Conservation (phyloP, 2,329 filamentous ascomycete species). For the Sclerotinia spermophila region DNA sequence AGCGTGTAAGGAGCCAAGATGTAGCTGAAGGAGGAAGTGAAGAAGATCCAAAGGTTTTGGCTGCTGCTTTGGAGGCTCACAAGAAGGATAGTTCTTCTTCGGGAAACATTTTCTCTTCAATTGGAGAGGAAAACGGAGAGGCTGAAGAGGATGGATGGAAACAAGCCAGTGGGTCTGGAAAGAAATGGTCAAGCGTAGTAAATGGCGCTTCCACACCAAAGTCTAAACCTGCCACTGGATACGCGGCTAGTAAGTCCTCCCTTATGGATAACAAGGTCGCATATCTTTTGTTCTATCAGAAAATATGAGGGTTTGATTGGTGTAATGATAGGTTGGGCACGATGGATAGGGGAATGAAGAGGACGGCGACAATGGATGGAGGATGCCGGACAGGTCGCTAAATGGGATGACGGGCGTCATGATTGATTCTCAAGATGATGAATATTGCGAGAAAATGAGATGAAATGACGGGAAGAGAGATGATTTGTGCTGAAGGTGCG, state of each 20-base stretch:
- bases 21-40: constrained; percentile 83
- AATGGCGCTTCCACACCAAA: constrained; percentile 63
- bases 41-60: constrained; percentile 68
- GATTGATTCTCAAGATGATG: background rate
- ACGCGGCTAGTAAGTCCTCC: constrained; percentile 42
- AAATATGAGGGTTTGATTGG: constrained; percentile 28
- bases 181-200: constrained; percentile 69
- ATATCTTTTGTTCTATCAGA: constrained; percentile 92
- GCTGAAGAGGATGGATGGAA: constrained; percentile 76
- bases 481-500: constrained; percentile 1
- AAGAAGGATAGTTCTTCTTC: constrained; percentile 51
- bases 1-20: constrained; percentile 79
- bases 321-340: background rate
- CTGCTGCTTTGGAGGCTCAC: constrained; percentile 62
- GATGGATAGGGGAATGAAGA: background rate
- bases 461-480: background rate
- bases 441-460: constrained; percentile 1
- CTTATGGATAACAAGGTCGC: constrained; percentile 94
- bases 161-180: constrained; percentile 70
- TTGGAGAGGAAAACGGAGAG: constrained; percentile 63
- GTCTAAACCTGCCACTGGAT: constrained; percentile 47
- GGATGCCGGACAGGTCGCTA: background rate
- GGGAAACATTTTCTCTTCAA: constrained; percentile 69
- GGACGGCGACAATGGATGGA: background rate
- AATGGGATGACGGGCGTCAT: background rate